Percentiles rank a stretch among this genome's conserved stretches.
Conservation (phyloP, 2,329 filamentous ascomycete genomes). For the Fusarium fracticaudum region DNA sequence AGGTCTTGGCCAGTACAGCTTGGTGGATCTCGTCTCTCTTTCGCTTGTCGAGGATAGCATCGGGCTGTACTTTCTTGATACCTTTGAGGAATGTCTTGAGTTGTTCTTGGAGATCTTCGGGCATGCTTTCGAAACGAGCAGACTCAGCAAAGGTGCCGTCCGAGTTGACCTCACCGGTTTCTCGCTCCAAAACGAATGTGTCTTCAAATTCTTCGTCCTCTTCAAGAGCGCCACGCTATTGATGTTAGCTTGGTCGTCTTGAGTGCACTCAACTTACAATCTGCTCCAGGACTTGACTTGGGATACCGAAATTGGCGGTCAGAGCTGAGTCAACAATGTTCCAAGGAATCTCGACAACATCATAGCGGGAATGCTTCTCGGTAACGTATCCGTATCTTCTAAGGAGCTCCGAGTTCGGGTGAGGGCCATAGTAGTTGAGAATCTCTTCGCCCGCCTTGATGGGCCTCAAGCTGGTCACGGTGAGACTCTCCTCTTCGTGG, state of each 20-base stretch:
- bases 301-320: constrained; percentile 50
- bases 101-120: constrained; percentile 62
- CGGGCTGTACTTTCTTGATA: constrained; percentile 55
- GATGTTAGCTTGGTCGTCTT: constrained; percentile 33
- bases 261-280: constrained; percentile 48
- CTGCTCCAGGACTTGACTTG: constrained; percentile 52
- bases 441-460: constrained; percentile 80
- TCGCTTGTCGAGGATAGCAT: constrained; percentile 58
- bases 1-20: constrained; percentile 51
- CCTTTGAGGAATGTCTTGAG: constrained; percentile 61
- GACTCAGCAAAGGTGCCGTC: constrained; percentile 56
- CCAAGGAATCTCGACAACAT: constrained; percentile 82
- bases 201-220: constrained; percentile 78
- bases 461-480: constrained; percentile 75
- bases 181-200: constrained; percentile 73
- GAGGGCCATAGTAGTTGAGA: constrained; percentile 88
- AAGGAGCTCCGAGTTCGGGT: constrained; percentile 83
- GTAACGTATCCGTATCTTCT: constrained; percentile 91
- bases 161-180: constrained; percentile 60
- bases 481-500: constrained; percentile 65
- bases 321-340: constrained; percentile 62
- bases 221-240: constrained; percentile 59
- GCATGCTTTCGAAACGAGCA: constrained; percentile 54
- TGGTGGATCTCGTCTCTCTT: constrained; percentile 59
- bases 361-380: constrained; percentile 77